Conservation (phyloP, 202 grass and related monocot genomes). For the Saccharum hybrid region DNA sequence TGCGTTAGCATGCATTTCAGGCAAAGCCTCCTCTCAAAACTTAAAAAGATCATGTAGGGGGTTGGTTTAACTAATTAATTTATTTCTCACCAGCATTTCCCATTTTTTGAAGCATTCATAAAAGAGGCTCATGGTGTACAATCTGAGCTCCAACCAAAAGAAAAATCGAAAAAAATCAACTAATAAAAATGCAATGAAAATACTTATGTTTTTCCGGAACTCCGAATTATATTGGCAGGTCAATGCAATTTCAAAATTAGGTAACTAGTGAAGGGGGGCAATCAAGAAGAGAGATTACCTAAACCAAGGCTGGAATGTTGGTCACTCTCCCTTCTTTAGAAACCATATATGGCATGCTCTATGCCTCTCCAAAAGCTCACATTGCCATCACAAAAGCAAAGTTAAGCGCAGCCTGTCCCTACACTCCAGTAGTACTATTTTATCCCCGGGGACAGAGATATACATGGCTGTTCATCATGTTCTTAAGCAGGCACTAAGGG, state of each 20-base stretch:
- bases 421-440: not conserved
- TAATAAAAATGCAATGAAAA: not conserved
- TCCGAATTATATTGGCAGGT: not conserved
- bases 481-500: conserved; percentile 17
- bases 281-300: not conserved
- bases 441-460: conserved; percentile 37
- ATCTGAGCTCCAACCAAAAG: not conserved
- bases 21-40: not conserved
- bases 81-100: not conserved
- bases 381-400: conserved; percentile 7
- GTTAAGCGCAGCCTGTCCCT: not conserved
- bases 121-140: not conserved
- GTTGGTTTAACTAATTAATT: not conserved
- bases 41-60: not conserved
- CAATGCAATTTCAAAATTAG: not conserved
- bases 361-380: conserved; percentile 1
- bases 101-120: not conserved
- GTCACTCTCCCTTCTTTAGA: not conserved
- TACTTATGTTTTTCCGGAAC: not conserved
- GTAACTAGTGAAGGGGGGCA: not conserved
- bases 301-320: conserved; percentile 27
- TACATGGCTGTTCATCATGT: conserved; percentile 28
- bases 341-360: conserved; percentile 3
- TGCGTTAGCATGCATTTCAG: not conserved
- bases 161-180: not conserved